A percentile compares a stretch with the other conserved stretches of the same genome.
These are phyloP conservation scores for Paecilomyces formosus DNA, from an alignment of 2,329 filamentous ascomycete species.

Conservation along the genomic window DNA sequence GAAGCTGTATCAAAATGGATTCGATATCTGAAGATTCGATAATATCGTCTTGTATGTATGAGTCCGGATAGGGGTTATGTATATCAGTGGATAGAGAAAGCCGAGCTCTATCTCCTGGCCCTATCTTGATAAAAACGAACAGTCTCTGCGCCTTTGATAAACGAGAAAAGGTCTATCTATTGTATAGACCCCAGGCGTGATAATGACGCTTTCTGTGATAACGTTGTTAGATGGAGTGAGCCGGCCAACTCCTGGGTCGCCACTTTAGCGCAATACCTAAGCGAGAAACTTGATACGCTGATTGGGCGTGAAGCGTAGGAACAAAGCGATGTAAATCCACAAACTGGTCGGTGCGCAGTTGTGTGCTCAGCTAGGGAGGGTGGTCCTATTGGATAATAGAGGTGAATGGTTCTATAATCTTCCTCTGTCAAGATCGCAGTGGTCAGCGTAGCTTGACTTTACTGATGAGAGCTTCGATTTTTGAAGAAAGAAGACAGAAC, in stretches of 20 bases:
- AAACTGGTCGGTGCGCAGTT: neutral
- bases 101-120: neutral
- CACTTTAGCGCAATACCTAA: neutral
- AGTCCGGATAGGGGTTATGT: neutral
- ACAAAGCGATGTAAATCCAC: neutral
- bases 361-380: neutral
- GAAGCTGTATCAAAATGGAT: neutral
- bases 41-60: neutral
- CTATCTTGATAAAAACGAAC: neutral
- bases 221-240: neutral
- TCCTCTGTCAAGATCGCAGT: neutral
- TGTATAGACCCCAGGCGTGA: neutral
- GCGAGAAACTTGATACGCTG: neutral
- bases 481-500: neutral
- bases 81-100: neutral
- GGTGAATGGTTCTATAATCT: neutral
- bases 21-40: neutral
- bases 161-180: neutral
- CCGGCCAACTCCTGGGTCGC: neutral
- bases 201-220: neutral
- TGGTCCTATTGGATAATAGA: neutral
- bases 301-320: neutral
- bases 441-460: neutral
- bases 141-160: neutral
- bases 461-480: neutral